Base-by-base conservation (phyloP, 208 protist species). In the Porcisia hertigi region DNA sequence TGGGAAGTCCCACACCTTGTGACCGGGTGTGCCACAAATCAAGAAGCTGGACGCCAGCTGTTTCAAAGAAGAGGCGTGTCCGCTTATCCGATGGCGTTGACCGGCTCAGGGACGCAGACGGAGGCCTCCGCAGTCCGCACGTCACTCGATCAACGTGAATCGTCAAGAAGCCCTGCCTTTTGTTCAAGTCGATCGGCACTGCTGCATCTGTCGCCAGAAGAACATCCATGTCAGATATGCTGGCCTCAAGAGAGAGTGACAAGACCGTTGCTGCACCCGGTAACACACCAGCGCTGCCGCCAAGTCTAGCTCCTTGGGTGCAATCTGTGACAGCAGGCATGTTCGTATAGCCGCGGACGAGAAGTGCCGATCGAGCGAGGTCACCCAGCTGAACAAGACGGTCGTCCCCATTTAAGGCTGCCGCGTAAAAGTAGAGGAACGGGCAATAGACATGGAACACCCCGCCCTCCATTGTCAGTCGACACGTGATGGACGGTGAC, bases 391-490 rank as follows among this genome's bases (percentile, higher is more conserved):
- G 72, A 52, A 59, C 55, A 14, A 78, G 39, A 7, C 78, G 72
- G 23, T 63, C 59, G 39, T 82, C 78, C 34, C 30, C 59, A 20
- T 34, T 8, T 25, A 71, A 7, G 0, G 71, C 52, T 7, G 70
- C 57, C 1, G 39, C 39, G 54, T 63, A 69, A 45, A 82, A 63
- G 69, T 82, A 82, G 39, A 82, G 67, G 9, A 82, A 75, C 0
- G 78, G 73, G 34, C 71, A 82, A 62, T 82, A 82, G 5, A 71
- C 73, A 69, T 82, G 78, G 20, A 82, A 3, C 1, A 69, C 78
- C 54, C 78, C 78, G 43, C 78, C 78, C 7, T 30, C 3, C 66
- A 78, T n/a, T 1, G 34, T 36, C 7, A 75, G 25, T 18, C 58
- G 30, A 45, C 78, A 82, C 34, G 54, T 62, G 7, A 49, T 76